phyloP scores from a whole-genome alignment of 495 filamentous ascomycete genomes.

The Hypoxylon subgilvum region DNA sequence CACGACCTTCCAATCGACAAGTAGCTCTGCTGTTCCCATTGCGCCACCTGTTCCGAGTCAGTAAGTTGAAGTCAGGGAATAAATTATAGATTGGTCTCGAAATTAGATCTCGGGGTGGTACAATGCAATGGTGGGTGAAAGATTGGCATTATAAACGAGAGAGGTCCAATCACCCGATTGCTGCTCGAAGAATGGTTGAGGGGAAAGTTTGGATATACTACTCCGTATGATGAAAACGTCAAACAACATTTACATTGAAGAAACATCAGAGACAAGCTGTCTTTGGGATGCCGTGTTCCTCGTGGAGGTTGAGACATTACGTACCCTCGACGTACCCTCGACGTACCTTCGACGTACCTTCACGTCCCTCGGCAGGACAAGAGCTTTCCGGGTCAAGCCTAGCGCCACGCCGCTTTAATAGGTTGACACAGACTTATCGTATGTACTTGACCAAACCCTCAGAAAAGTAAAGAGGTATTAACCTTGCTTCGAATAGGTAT shows the following conservation, averaged over 20 bases:
- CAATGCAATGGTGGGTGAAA: conserved; percentile 8
- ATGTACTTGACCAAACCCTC: conserved; percentile 9
- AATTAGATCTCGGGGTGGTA: conserved; percentile 14
- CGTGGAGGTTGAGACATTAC: conserved; percentile 16
- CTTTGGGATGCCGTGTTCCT: conserved; percentile 13
- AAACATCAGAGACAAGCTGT: conserved; percentile 14
- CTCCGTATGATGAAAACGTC: conserved; percentile 11
- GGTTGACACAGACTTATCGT: too few relatives aligned
- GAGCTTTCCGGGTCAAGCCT: conserved; percentile 10
- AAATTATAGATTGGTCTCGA: conserved; percentile 29
- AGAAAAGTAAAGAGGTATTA: background rate
- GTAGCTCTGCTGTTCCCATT: too few relatives aligned
- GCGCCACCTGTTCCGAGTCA: conserved; percentile 24
- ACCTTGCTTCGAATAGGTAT: conserved; percentile 14
- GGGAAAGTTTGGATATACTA: conserved; percentile 1
- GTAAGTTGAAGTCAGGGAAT: conserved; percentile 1
- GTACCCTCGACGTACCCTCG: conserved; percentile 17
- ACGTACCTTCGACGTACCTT: background rate
- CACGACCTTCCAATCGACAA: conserved; percentile 20
- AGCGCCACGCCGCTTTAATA: conserved; percentile 32
- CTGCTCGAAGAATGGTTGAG: too few relatives aligned
- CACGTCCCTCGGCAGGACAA: background rate
- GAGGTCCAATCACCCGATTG: conserved; percentile 7
- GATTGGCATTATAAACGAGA: background rate
- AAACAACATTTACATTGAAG: conserved; percentile 18